Evolutionary conservation across 1,284 basidiomycete species (phyloP).

Genomic region (Vanrija humicola): DNA sequence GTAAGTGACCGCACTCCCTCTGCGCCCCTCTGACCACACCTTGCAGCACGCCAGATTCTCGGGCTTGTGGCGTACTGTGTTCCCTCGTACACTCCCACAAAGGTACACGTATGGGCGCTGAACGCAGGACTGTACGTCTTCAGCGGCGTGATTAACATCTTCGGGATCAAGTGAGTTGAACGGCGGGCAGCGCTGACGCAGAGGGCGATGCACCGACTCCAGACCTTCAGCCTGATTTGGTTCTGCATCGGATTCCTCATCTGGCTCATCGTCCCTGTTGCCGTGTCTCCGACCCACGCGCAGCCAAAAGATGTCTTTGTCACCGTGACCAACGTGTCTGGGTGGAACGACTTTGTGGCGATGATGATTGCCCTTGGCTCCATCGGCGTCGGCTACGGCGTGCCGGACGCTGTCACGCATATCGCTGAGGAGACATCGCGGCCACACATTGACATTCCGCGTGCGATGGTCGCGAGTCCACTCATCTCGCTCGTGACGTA

Average conservation of each 20-base stretch:
- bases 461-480: background rate
- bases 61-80: background rate
- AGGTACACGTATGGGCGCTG: constrained; percentile 1
- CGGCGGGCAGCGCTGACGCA: no score
- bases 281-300: background rate
- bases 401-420: constrained; percentile 2
- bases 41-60: background rate
- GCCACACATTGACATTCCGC: constrained; percentile 2
- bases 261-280: constrained; percentile 6
- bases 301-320: background rate
- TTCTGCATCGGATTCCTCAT: constrained; percentile 3
- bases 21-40: no score
- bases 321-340: background rate
- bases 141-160: constrained; percentile 3
- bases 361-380: constrained; percentile 3
- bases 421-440: constrained; percentile 3
- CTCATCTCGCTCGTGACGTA: constrained; percentile 1
- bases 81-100: background rate
- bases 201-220: background rate
- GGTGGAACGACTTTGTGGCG: constrained; percentile 2
- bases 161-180: background rate
- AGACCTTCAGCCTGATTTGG: constrained; percentile 4
- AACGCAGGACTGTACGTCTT: background rate
- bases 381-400: constrained; percentile 1
- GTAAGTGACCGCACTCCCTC: background rate